Conservation (phyloP, 164 flowering plant species). For the Stephania japonica region DNA sequence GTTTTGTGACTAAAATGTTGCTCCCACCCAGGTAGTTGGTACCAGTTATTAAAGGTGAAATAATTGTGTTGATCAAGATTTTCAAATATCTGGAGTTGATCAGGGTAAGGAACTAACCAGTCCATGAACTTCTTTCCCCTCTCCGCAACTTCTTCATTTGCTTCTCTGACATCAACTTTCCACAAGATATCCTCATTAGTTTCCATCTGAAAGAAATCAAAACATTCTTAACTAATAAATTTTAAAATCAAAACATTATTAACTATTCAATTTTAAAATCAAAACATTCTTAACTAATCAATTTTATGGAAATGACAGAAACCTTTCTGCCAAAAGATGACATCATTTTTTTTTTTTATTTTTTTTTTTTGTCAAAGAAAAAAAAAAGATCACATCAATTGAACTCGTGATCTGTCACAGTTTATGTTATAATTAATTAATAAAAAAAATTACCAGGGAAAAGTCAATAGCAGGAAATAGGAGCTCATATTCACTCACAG, state of each 20-base stretch:
- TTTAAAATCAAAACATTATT: conserved; percentile 11
- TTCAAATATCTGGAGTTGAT: background rate
- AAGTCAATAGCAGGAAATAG: conserved; percentile 93
- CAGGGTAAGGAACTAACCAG: conserved; percentile 38
- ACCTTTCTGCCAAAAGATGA: background rate
- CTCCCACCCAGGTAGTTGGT: background rate
- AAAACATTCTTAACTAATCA: conserved; percentile 5
- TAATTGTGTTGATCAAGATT: background rate
- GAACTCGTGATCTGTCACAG: background rate
- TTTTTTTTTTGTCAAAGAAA: too few species aligned
- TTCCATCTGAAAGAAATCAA: conserved; percentile 54
- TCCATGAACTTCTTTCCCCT: conserved; percentile 75
- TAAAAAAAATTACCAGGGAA: conserved; percentile 54
- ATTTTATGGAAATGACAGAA: background rate
- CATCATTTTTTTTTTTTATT: background rate
- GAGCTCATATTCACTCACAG: conserved; percentile 51
- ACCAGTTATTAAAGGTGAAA: background rate
- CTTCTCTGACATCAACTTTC: conserved; percentile 71
- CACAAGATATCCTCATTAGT: conserved; percentile 72
- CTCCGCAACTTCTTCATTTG: conserved; percentile 63
- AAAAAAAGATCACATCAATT: background rate
- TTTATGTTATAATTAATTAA: too few species aligned
- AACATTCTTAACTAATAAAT: conserved; percentile 4
- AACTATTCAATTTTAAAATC: too few species aligned
- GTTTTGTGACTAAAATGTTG: background rate